Evolutionary conservation across 2,329 filamentous ascomycete genomes (phyloP).

Genomic region (Plectosphaerella cucumerina): DNA sequence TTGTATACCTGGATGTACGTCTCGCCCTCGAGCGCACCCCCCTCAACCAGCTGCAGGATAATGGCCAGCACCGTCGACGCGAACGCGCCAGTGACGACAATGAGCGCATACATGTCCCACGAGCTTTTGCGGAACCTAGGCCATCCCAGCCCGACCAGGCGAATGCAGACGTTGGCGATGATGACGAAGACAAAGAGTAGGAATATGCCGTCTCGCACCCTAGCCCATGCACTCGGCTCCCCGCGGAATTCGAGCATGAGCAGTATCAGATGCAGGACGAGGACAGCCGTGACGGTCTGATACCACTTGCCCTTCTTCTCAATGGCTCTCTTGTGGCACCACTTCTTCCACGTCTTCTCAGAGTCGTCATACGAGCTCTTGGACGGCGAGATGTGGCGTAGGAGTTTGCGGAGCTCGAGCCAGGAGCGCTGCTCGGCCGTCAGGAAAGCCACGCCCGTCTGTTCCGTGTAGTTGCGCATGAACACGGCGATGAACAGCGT

Average conservation of each 20-base stretch:
- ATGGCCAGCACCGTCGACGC: conserved; percentile 73
- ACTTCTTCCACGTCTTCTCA: conserved; percentile 76
- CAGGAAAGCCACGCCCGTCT: conserved; percentile 93
- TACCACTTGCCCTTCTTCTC: conserved; percentile 95
- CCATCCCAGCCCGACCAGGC: conserved; percentile 88
- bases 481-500: conserved; percentile 98
- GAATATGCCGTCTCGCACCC: conserved; percentile 70
- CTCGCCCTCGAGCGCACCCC: conserved; percentile 39
- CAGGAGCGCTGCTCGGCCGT: conserved; percentile 95
- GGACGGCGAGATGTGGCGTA: conserved; percentile 90
- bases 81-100: conserved; percentile 76
- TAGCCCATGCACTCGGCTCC: conserved; percentile 68
- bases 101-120: conserved; percentile 88
- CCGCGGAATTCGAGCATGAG: conserved; percentile 83
- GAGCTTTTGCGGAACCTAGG: conserved; percentile 85
- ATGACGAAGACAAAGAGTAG: conserved; percentile 79
- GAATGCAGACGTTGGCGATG: conserved; percentile 75
- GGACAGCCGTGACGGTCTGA: conserved; percentile 69
- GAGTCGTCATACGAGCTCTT: conserved; percentile 82
- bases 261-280: conserved; percentile 78
- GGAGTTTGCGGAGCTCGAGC: conserved; percentile 88
- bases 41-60: conserved; percentile 36
- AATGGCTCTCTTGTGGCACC: conserved; percentile 92
- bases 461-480: conserved; percentile 99
- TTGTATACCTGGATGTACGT: conserved; percentile 83